Evolutionary conservation across 805 yeast species (phyloP).

Genomic region (Ogataea pilisensis): DNA sequence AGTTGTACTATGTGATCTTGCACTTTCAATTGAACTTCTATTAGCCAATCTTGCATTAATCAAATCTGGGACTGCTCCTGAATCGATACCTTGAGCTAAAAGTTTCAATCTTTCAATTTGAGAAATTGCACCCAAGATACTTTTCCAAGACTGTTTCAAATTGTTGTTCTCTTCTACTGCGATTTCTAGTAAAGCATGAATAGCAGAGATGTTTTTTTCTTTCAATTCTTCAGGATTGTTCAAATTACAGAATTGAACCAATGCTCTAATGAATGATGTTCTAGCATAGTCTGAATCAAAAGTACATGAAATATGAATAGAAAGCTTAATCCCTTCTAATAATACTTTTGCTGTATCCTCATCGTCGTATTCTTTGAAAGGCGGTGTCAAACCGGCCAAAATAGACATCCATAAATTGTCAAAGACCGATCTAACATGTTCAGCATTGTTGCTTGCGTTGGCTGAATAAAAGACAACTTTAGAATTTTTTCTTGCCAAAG

Average conservation of each 20-base stretch:
- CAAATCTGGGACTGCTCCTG: conserved; percentile 81
- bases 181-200: conserved; percentile 65
- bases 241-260: conserved; percentile 80
- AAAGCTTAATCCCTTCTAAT: conserved; percentile 79
- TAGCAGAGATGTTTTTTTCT: conserved; percentile 76
- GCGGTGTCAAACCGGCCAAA: conserved; percentile 89
- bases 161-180: conserved; percentile 78
- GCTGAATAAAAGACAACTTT: conserved; percentile 69
- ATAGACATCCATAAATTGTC: conserved; percentile 97
- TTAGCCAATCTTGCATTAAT: conserved; percentile 67
- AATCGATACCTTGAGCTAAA: conserved; percentile 82
- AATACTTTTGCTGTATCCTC: conserved; percentile 63
- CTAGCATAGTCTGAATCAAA: conserved; percentile 83
- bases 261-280: conserved; percentile 83
- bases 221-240: conserved; percentile 75
- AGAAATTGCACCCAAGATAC: conserved; percentile 74
- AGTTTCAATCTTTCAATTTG: conserved; percentile 89
- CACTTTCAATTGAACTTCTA: conserved; percentile 50
- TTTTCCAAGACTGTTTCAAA: conserved; percentile 77
- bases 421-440: conserved; percentile 89
- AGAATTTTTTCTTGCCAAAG: conserved; percentile 39
- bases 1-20: conserved; percentile 33
- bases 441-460: conserved; percentile 54
- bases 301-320: conserved; percentile 78
- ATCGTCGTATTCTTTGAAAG: conserved; percentile 85